Evolutionary conservation across 1,284 basidiomycete species (phyloP), one percentile per base, ranked within the genome.

Genomic region (Irpex sp.): DNA sequence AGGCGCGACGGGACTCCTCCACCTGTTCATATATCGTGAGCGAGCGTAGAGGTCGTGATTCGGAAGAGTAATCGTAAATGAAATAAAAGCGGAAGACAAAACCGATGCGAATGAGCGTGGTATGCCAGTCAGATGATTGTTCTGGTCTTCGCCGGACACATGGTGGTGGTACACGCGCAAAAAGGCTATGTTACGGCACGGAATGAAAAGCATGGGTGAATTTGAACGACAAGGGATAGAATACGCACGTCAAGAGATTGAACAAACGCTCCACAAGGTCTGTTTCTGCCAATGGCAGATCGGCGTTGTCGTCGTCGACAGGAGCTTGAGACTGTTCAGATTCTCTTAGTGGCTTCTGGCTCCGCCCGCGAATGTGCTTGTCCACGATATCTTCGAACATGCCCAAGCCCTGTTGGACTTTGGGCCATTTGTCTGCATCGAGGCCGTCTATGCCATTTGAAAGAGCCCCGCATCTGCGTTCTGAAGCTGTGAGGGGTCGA

Each of bases 381-480:
- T 51, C 49, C 54, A 83, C 70, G 51, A 85, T 70, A 17, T 73
- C 74, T 47, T 74, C 70, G 63, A 92, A 76, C 15, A 78, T 74
- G 54, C 72, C 69, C 36, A 75, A 77, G 80, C 89, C 91, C 64
- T 83, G 80, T 58, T 78, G 75, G 8, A 93, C 83, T 76, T 93
- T 93, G 35, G 87, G 87, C 90, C 90, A 93, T 19, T 80, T 77
- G 60, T 78, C 75, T 46, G 80, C 84, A 54, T 79, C 85, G 56
- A 73, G 62, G 21, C 81, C 83, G 69, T 91, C 89, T 58, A 90
- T 75, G 9, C 88, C 89, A 69, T 93, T 93, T 15, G 92, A 92
- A 57, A 93, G 73, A 1, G 83, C 88, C 3, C 85, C 84, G 66
- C 77, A 79, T 59, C 69, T 69, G 61, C 79, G 74, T 69, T 92